Base-by-base conservation (phyloP, 2,329 filamentous ascomycete genomes). In the Nemania sp. region DNA sequence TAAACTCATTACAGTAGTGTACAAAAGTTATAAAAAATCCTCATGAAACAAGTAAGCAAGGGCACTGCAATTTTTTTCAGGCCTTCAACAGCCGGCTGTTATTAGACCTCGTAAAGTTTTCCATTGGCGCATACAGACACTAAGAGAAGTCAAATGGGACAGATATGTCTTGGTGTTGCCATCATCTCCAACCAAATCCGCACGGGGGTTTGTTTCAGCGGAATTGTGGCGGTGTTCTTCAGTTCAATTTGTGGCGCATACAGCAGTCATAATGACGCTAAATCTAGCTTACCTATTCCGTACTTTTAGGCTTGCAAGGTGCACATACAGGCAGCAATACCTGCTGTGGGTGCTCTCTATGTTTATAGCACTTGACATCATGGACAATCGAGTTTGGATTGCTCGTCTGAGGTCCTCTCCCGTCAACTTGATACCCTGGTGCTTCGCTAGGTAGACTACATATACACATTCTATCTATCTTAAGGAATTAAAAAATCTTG, bases 31-130 rank as follows among this genome's bases (percentile, higher is more conserved):
- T 6, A 65, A 58, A 24, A 35, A 54, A 13, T 41, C n/a, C n/a
- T n/a, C n/a, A 70, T n/a, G 53, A 68, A 57, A 26, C 15, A 62
- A 32, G 24, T 20, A 67, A 55, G 56, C 20, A 26, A 54, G 15
- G 49, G 41, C n/a, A 29, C n/a, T 20, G 8, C 10, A 27, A 32
- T 15, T 24, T 43, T 49, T 56, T 22, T 18, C 29, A 47, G 43
- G 38, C 67, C 66, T 64, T 73, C 71, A 77, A 76, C 76, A 78
- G 77, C 77, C 77, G 72, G 77, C 76, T 77, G 76, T 74, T 73
- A 57, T 52, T n/a, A 68, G 67, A 69, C 62, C 67, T 55, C 45
- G 70, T 66, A 47, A 29, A 60, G 65, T 59, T 62, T 24, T 65
- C 51, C 59, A 61, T 63, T 54, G 24, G 32, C 10, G 38, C 27